Base-by-base conservation (phyloP, 331 rosid genomes). In the Quercus phellos region DNA sequence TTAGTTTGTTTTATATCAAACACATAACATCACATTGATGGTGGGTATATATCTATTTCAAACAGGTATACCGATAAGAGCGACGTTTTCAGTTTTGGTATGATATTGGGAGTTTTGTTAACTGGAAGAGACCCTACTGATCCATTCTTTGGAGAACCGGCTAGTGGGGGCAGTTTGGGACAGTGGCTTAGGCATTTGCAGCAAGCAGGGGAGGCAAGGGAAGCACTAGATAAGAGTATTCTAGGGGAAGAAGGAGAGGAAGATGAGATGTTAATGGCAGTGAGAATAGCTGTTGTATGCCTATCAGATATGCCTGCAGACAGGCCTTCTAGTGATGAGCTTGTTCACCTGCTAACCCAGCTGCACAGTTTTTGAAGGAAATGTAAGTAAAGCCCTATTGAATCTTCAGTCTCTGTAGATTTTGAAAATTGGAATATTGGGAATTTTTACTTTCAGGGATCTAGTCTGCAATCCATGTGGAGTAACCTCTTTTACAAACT, bases 261-360 rank as follows among this genome's bases (percentile, higher is more conserved):
- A 87, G 97, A 95, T 64, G 99, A 95, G 85, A 95, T 95, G 97
- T 74, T 95, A 69, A 95, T 95, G 99, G 99, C 97, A 14, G 87
- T 95, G 79, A 87, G 96, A 79, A 93, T 95, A 50, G 97, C 98
- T n/a, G 93, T 96, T 1, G 99, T 91, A 3, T 95, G 99, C 86
- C 79, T 95, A 17, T 95, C 99, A 19, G 98, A 92, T 79, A 77
- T 77, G 90, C 94, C 99, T 54, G 90, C 94, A 4, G 94, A 95
- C 24, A 85, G 99, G 70, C 99, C 99, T 77, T 95, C 98, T 4
- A 95, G 99, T 78, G 99, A 95, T 68, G 99, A 92, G 71, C 97
- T 95, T 78, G 99, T 91, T 81, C 99, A 92, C 89, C 86, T 92
- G 97, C 91, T 95, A 84, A 95, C 99, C 80, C 99, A 95, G 84